These are phyloP conservation scores for Tetratostichococcus sp. DNA, from an alignment of 139 green algal species.

Conservation along the genomic window DNA sequence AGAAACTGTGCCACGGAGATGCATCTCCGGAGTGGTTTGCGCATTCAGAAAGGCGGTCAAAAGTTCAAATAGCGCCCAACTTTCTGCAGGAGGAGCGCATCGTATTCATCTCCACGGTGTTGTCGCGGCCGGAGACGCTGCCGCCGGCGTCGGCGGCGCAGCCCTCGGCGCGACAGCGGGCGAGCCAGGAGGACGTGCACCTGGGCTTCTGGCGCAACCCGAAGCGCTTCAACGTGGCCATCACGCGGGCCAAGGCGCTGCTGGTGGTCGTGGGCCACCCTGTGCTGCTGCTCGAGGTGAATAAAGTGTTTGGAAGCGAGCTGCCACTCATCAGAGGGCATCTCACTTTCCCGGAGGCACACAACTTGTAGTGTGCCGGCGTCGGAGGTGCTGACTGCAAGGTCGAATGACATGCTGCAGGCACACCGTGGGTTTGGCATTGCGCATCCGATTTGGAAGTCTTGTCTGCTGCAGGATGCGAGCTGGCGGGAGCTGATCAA, in stretches of 20 bases:
- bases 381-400: no score
- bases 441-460: neutral
- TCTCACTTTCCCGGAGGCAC: no score
- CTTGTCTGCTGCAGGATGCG: conserved; percentile 26
- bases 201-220: conserved; percentile 75
- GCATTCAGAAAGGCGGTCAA: no score
- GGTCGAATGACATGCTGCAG: no score
- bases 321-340: no score
- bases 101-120: conserved; percentile 82
- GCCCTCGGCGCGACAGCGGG: neutral
- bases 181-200: conserved; percentile 7
- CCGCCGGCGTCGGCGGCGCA: neutral
- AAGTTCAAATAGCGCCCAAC: no score
- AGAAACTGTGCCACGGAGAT: no score
- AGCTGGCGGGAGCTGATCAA: conserved; percentile 73
- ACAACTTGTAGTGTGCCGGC: no score
- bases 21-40: no score
- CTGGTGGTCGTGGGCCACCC: conserved; percentile 82
- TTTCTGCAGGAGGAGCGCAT: conserved; percentile 72
- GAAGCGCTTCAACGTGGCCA: conserved; percentile 89
- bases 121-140: conserved; percentile 37
- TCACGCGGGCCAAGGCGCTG: conserved; percentile 78
- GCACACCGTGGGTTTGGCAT: no score
- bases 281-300: conserved; percentile 39
- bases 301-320: no score